Conservation (phyloP, 345 rosid species). For the Linum tenue region DNA sequence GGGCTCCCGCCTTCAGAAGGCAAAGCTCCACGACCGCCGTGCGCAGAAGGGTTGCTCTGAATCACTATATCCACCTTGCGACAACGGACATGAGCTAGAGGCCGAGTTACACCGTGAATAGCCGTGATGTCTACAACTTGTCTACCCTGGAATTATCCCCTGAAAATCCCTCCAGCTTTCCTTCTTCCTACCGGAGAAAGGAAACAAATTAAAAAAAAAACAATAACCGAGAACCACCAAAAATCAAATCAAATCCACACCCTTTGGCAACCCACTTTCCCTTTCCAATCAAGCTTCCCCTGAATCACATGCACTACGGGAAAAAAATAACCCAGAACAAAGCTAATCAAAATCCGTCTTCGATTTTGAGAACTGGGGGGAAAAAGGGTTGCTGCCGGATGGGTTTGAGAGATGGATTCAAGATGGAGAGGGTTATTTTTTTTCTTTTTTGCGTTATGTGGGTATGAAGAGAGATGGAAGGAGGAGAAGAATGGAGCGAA, state of each 20-base stretch:
- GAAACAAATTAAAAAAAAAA: too few species aligned
- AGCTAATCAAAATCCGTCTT: background rate
- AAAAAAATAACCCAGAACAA: background rate
- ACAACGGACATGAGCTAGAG: constrained; percentile 74
- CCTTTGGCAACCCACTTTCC: background rate
- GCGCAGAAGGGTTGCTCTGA: constrained; percentile 91
- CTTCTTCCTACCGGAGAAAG: background rate
- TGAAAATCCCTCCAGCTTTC: background rate
- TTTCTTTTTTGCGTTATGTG: background rate
- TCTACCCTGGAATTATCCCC: constrained; percentile 2
- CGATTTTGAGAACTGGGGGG: background rate
- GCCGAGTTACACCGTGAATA: constrained; percentile 58
- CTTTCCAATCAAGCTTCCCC: too few species aligned
- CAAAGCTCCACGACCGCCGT: constrained; percentile 99
- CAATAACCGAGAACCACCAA: background rate
- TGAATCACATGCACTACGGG: background rate
- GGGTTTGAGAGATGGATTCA: background rate
- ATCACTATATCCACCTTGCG: constrained; percentile 65
- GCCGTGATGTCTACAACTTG: constrained; percentile 94
- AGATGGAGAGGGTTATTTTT: background rate
- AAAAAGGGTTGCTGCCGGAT: background rate
- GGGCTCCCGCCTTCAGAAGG: constrained; percentile 99
- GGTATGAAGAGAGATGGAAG: background rate
- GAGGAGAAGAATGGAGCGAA: background rate
- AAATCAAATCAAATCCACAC: background rate